These are phyloP conservation scores for Aspergillus udagawae DNA, from an alignment of 2,329 filamentous ascomycete species.

Conservation along the genomic window DNA sequence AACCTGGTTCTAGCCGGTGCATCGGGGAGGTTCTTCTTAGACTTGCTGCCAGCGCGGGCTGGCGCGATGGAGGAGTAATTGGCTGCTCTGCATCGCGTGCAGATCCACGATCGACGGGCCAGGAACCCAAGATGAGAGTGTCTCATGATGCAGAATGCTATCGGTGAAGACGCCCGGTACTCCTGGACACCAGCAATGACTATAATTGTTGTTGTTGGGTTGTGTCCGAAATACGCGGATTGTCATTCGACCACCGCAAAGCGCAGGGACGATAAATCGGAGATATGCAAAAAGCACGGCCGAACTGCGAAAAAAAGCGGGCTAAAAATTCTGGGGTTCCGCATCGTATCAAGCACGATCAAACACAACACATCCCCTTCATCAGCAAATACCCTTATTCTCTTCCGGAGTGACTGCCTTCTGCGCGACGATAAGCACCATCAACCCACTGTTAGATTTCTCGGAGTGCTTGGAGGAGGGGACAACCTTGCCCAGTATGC, in stretches of 20 bases:
- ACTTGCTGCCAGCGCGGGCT: conserved; percentile 22
- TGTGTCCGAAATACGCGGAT: neutral
- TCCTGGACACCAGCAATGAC: too few relatives aligned
- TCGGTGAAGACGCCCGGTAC: neutral
- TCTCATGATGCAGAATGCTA: conserved; percentile 23
- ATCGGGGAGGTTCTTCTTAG: conserved; percentile 41
- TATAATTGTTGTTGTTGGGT: too few relatives aligned
- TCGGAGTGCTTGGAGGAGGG: neutral
- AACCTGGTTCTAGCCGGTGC: conserved; percentile 75
- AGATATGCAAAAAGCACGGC: neutral
- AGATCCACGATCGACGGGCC: conserved; percentile 33
- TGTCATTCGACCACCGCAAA: neutral
- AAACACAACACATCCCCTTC: neutral
- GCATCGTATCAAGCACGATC: neutral
- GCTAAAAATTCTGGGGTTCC: conserved; percentile 12
- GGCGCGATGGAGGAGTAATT: conserved; percentile 26
- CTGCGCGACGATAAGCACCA: neutral
- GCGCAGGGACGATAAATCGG: neutral
- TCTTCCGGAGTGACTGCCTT: neutral
- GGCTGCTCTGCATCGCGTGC: conserved; percentile 30
- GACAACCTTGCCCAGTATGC: conserved; percentile 12
- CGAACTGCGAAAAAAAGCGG: conserved; percentile 5
- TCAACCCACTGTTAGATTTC: neutral
- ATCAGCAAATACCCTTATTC: neutral
- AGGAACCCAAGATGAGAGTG: conserved; percentile 19